These are phyloP conservation scores for Gymnopilus dilepis DNA, from an alignment of 768 basidiomycete genomes.

Conservation along the genomic window DNA sequence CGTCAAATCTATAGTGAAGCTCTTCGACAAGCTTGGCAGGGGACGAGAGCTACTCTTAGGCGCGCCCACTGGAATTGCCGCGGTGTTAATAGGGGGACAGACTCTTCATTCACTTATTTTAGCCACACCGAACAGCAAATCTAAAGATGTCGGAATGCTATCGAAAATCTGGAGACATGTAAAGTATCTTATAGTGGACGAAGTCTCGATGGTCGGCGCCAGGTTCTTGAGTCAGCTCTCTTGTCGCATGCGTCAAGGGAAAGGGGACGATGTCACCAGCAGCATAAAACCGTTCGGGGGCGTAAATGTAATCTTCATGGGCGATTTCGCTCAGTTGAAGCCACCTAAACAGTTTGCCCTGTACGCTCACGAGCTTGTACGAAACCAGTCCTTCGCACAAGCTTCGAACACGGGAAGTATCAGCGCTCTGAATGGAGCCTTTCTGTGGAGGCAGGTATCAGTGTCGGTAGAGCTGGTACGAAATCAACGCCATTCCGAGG, in stretches of 20 bases:
- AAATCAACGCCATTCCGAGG: constrained; percentile 14
- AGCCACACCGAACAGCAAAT: too few relatives aligned
- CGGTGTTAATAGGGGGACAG: not conserved
- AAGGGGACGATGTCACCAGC: constrained; percentile 13
- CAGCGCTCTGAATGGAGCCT: constrained; percentile 11
- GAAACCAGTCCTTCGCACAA: not conserved
- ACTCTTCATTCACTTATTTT: too few relatives aligned
- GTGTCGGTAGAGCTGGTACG: constrained; percentile 15
- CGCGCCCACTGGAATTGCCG: not conserved
- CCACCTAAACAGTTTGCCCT: not conserved
- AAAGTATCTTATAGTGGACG: too few relatives aligned
- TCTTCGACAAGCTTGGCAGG: not conserved
- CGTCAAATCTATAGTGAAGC: constrained; percentile 2
- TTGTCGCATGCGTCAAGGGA: constrained; percentile 23
- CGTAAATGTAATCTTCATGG: constrained; percentile 33
- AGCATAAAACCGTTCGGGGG: not conserved
- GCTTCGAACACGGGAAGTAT: constrained; percentile 4
- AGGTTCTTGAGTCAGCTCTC: constrained; percentile 28
- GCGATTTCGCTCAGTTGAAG: constrained; percentile 16
- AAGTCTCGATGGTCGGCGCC: constrained; percentile 14
- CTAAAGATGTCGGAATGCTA: too few relatives aligned
- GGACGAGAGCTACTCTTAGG: not conserved
- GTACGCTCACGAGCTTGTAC: not conserved
- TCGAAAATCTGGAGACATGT: too few relatives aligned
- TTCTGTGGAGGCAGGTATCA: constrained; percentile 17